Base-by-base conservation (phyloP, 2,329 filamentous ascomycete genomes). In the Dothiorella sarmentorum region DNA sequence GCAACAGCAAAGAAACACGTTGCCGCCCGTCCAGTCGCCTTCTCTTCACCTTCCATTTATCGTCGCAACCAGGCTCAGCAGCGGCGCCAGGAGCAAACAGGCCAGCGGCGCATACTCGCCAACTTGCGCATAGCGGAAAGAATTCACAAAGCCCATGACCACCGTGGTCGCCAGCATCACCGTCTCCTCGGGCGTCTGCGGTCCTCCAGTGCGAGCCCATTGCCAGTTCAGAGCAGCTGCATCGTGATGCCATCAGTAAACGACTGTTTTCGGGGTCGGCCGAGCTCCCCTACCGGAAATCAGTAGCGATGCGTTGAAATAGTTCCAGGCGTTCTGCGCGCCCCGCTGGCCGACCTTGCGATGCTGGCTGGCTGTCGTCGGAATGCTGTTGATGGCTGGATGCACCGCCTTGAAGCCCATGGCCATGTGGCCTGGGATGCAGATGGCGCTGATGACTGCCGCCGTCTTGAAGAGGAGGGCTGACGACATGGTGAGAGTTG, bases 171-270 rank as follows among this genome's bases (percentile, higher is more conserved):
- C 49, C 22, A 53, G 35, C 4, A 9, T 24, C 1, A 53, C 15
- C 33, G 24, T 53, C 22, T 53, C 49, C 22, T 53, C 49, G 15
- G 35, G 11, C 15, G 49, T 53, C 22, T 53, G 49, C 10, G 49
- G 49, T 2, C 49, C 49, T 9, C 49, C 49, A n/a, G 49, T 53
- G 49, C 49, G 49, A 33, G 49, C 49, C 49, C 49, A 53, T n/a
- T 53, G 49, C 49, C 49, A 53, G 22, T 53, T 53, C n/a, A 40
- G 49, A 10, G 49, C 49, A 9, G 49, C 49, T 53, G 22, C 31
- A 37, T 4, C 11, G 22, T n/a, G 15, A 26, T 7, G 22, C 2
- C 33, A 18, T 38, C 49, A 53, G 22, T 35, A 29, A 15, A 13
- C 13, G 7, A 11, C 2, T n/a, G 6, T n/a, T 24, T 2, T 7